These are phyloP conservation scores for Eutrema salsugineum DNA, from an alignment of 441 rosid species.

Conservation along the genomic window DNA sequence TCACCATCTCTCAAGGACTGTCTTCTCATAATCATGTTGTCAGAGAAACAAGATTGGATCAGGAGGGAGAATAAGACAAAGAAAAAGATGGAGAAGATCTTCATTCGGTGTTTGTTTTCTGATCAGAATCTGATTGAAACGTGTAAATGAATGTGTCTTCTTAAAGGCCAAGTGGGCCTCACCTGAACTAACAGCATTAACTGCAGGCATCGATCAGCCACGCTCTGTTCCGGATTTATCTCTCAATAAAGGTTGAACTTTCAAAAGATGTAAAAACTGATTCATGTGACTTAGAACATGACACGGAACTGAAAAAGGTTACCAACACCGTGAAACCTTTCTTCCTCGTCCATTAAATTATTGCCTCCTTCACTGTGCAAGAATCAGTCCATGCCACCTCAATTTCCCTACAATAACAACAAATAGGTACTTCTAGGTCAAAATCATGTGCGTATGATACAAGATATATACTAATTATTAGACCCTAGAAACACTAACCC, in stretches of 20 bases:
- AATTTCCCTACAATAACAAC: not conserved
- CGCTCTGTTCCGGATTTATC: not conserved
- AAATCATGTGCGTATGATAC: no score
- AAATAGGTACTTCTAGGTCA: not conserved
- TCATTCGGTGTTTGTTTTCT: constrained; percentile 20
- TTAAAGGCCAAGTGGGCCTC: constrained; percentile 16
- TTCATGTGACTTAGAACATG: constrained; percentile 29
- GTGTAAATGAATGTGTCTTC: not conserved
- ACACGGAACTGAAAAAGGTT: constrained; percentile 23
- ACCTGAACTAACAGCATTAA: constrained; percentile 25
- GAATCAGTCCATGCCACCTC: constrained; percentile 21
- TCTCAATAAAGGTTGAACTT: constrained; percentile 14
- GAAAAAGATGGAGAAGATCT: constrained; percentile 25
- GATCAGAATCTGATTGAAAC: constrained; percentile 10
- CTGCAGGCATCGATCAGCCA: not conserved
- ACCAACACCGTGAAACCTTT: constrained; percentile 17
- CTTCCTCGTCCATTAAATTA: constrained; percentile 7
- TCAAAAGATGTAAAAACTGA: constrained; percentile 6
- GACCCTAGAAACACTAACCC: not conserved
- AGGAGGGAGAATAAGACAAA: constrained; percentile 5
- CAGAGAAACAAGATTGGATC: constrained; percentile 19
- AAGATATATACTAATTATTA: not conserved
- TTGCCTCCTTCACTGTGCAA: constrained; percentile 12
- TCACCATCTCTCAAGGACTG: constrained; percentile 48
- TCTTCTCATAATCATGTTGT: constrained; percentile 33